A percentile compares a stretch with the other conserved stretches of the same genome.
Conservation (phyloP, 495 filamentous ascomycete species). For the Tuber umbilicatum region DNA sequence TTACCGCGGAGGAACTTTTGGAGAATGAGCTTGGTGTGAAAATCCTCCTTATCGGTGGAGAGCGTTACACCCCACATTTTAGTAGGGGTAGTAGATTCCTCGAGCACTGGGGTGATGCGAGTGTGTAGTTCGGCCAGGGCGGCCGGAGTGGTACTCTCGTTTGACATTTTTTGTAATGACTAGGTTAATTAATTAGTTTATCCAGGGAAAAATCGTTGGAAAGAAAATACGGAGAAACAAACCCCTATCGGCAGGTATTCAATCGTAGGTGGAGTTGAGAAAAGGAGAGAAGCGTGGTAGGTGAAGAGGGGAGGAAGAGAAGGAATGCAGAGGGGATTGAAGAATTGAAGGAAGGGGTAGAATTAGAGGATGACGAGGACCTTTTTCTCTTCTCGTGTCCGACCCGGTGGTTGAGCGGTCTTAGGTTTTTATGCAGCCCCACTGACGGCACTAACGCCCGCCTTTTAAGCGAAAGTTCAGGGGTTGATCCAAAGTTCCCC, state of each 20-base stretch:
- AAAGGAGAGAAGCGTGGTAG: not conserved
- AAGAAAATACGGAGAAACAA: not conserved
- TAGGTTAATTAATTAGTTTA: not conserved
- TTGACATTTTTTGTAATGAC: not conserved
- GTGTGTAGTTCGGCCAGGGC: slow-evolving; percentile 24
- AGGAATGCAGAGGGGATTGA: not conserved
- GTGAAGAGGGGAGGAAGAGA: not conserved
- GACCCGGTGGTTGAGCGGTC: not conserved
- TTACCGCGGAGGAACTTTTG: slow-evolving; percentile 92
- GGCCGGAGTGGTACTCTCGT: not conserved
- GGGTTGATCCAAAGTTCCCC: not conserved
- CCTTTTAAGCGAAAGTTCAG: not conserved
- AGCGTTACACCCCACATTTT: slow-evolving; percentile 75
- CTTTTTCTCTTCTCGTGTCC: not conserved
- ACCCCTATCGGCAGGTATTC: not conserved
- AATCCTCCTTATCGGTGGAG: slow-evolving; percentile 49
- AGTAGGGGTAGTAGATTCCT: slow-evolving; percentile 48
- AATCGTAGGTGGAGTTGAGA: not conserved
- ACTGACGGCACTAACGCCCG: not conserved
- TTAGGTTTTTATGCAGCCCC: not conserved
- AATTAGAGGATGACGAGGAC: not conserved
- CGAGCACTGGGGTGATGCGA: slow-evolving; percentile 45
- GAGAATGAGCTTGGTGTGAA: slow-evolving; percentile 71
- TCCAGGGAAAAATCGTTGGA: not conserved
- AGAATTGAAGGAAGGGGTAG: not conserved